phyloP scores from a whole-genome alignment of 768 basidiomycete species.

The Omphalotus guepiniiformis region DNA sequence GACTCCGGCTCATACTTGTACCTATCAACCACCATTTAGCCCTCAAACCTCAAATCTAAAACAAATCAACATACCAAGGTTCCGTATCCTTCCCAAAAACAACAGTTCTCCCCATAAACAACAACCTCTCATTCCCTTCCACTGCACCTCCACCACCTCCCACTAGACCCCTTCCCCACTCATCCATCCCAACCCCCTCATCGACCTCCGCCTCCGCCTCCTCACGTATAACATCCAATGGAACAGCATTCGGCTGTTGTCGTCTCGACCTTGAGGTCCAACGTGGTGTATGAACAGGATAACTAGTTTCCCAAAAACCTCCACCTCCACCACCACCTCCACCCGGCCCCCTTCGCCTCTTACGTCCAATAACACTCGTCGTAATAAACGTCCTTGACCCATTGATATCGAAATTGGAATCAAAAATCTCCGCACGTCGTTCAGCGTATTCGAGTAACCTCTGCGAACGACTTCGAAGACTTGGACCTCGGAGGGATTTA shows the following conservation, averaged over 20 bases:
- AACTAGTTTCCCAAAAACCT: not conserved
- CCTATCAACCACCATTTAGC: not conserved
- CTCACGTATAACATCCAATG: conserved; percentile 2
- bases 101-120: not conserved
- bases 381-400: not conserved
- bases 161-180: not conserved
- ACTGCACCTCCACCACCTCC: too few species aligned
- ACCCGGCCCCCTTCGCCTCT: conserved; percentile 1
- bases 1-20: conserved; percentile 4
- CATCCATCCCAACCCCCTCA: not conserved
- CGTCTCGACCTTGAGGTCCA: not conserved
- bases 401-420: not conserved
- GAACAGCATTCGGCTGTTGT: conserved; percentile 5
- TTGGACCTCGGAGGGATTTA: not conserved
- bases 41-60: not conserved
- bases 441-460: conserved; percentile 8
- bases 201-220: not conserved
- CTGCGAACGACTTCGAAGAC: conserved; percentile 7
- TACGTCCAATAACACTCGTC: not conserved
- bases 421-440: conserved; percentile 6
- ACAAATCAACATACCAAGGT: not conserved
- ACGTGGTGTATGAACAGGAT: conserved; percentile 4
- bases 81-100: conserved; percentile 6
- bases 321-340: too few species aligned
- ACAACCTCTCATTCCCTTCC: not conserved